Percentiles rank a stretch among this genome's conserved stretches.
These are phyloP conservation scores for Phyllostachys edulis DNA, from an alignment of 176 grass and related monocot species.

Conservation along the genomic window DNA sequence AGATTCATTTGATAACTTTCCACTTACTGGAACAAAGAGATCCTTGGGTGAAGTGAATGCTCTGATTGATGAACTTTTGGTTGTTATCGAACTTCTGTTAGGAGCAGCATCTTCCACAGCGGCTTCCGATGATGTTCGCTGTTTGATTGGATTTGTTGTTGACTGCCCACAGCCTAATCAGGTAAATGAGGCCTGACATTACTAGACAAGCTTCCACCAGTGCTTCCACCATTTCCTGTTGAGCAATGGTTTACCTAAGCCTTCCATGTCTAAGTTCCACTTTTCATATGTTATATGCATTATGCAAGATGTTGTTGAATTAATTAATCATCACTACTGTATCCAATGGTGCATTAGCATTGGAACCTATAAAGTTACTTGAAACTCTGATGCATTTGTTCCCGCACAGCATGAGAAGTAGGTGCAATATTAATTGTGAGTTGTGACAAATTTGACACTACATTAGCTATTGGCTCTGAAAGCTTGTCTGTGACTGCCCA, in stretches of 20 bases:
- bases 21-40: constrained; percentile 54
- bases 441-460: neutral
- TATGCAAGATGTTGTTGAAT: constrained; percentile 14
- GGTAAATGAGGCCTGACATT: constrained; percentile 48
- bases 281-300: neutral
- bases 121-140: constrained; percentile 69
- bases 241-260: neutral
- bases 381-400: neutral
- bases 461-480: constrained; percentile 12
- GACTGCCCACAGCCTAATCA: constrained; percentile 98
- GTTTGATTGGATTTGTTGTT: constrained; percentile 91
- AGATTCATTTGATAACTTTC: constrained; percentile 76
- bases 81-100: constrained; percentile 90
- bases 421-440: neutral
- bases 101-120: constrained; percentile 72
- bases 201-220: neutral
- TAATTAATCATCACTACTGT: neutral
- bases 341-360: constrained; percentile 1
- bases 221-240: neutral
- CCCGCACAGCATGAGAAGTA: neutral
- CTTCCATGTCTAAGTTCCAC: constrained; percentile 14
- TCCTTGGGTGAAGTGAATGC: constrained; percentile 87
- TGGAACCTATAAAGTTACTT: neutral
- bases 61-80: constrained; percentile 92
- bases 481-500: neutral